Evolutionary conservation across 768 basidiomycete species (phyloP), one percentile per base, ranked within the genome.

Genomic region (Suillus americanus): DNA sequence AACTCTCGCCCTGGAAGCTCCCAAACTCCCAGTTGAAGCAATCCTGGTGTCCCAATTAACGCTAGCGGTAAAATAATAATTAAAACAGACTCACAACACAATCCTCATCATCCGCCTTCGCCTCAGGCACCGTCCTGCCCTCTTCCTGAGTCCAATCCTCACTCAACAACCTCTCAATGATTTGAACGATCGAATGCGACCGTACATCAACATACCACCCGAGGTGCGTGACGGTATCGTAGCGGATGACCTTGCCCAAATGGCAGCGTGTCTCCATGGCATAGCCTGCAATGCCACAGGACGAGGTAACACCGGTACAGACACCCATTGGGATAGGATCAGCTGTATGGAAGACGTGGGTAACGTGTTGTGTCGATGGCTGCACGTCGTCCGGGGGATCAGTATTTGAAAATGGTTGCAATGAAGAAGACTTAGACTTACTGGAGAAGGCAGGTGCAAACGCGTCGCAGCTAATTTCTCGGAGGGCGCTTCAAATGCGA

Each of bases 261-360:
- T 98, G 97, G 70, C 97, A 99, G n/a, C 79, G 81, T 3, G 88
- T 85, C 77, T 95, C 94, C 76, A 95, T 78, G 0, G 94, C 97
- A 70, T 92, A 96, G 1, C 97, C 96, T 0, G 80, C 94, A 40
- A 92, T 83, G 18, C 89, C 86, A 74, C 97, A 99, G 0, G 84
- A 76, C 0, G 91, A 95, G 10, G 84, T 79, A 1, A 91, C 80
- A 14, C 94, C 94, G 14, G 80, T 95, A 71, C 94, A 95, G 0
- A 82, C 82, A 1, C 92, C 92, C 86, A 92, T 91, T 3, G 96
- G 86, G 41, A 98, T 92, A 0, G 96, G 96, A 81, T 99, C 97
- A 25, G 90, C 96, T 1, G 91, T 98, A 72, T 98, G 91, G 71
- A 92, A 97, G 9, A 98, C 82, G 71, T 98, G 94, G 0, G 90